These are phyloP conservation scores for Zasmidium citrigriseum DNA, from an alignment of 2,329 filamentous ascomycete species.

Conservation along the genomic window DNA sequence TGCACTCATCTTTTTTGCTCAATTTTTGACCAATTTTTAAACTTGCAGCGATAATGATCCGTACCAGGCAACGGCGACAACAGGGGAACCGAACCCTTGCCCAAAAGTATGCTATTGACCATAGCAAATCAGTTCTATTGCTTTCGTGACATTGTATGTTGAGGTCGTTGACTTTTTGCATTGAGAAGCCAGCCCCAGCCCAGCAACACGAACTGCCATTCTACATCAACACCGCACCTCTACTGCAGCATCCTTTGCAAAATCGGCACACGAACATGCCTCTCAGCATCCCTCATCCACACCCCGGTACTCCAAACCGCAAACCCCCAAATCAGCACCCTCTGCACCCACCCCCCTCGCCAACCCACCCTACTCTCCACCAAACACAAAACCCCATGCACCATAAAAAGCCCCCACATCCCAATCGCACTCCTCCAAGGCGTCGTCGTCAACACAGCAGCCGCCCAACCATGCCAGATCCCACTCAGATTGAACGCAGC, in stretches of 20 bases:
- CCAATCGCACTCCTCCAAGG: slow-evolving; percentile 12
- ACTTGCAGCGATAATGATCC: too few species aligned
- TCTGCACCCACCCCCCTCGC: slow-evolving; percentile 14
- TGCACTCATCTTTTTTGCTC: neutral
- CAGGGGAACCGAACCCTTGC: too few species aligned
- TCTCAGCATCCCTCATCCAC: slow-evolving; percentile 8
- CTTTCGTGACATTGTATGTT: too few species aligned
- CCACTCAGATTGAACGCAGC: slow-evolving; percentile 22
- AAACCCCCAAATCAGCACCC: slow-evolving; percentile 12
- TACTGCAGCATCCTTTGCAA: too few species aligned
- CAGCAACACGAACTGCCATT: too few species aligned
- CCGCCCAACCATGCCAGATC: slow-evolving; percentile 25
- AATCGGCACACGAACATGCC: neutral
- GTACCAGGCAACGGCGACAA: too few species aligned
- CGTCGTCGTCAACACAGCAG: slow-evolving; percentile 8
- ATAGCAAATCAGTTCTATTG: too few species aligned
- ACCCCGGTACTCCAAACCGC: slow-evolving; percentile 11
- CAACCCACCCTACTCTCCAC: slow-evolving; percentile 12
- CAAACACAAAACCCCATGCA: slow-evolving; percentile 17
- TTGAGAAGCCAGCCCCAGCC: too few species aligned
- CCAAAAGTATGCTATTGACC: too few species aligned
- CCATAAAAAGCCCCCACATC: slow-evolving; percentile 22
- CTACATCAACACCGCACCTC: too few species aligned
- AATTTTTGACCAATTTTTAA: neutral
- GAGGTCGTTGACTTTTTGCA: too few species aligned